These are phyloP conservation scores for Talaromyces verruculosus DNA, from an alignment of 2,329 filamentous ascomycete genomes.

Conservation along the genomic window DNA sequence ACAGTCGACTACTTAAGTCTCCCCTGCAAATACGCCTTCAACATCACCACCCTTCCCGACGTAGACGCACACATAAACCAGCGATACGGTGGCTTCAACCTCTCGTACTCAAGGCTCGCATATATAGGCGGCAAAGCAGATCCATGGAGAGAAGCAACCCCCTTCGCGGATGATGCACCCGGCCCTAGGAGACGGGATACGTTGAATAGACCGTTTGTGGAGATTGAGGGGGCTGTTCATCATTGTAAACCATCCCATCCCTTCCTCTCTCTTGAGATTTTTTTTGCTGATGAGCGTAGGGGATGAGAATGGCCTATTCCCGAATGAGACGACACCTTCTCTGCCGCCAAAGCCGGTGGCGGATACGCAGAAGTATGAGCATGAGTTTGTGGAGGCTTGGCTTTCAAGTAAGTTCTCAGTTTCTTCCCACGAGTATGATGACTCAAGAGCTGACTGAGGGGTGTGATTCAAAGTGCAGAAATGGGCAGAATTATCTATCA, in stretches of 20 bases:
- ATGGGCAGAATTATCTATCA: neutral
- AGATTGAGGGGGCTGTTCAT: conserved; percentile 52
- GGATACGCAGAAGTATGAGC: conserved; percentile 48
- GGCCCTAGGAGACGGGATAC: conserved; percentile 57
- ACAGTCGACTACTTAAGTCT: conserved; percentile 62
- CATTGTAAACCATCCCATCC: conserved; percentile 19
- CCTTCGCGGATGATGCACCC: conserved; percentile 64
- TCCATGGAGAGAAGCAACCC: conserved; percentile 74
- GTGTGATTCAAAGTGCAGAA: neutral
- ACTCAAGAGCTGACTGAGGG: neutral
- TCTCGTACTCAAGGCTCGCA: conserved; percentile 73
- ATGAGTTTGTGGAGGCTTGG: conserved; percentile 53
- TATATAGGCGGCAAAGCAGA: conserved; percentile 75
- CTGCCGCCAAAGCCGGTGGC: conserved; percentile 50
- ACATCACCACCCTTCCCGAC: conserved; percentile 64
- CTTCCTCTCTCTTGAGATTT: neutral
- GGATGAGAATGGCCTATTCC: conserved; percentile 54
- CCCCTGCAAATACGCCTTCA: conserved; percentile 68
- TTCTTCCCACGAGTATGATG: neutral
- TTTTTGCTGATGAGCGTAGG: conserved; percentile 26
- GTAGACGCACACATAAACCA: conserved; percentile 63
- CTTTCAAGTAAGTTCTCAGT: conserved; percentile 37
- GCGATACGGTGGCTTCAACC: conserved; percentile 70
- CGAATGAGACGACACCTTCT: conserved; percentile 51
- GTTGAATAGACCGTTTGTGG: conserved; percentile 65